Evolutionary conservation across 768 basidiomycete species (phyloP), one percentile per base, ranked within the genome.

Genomic region (Hericium erinaceus): DNA sequence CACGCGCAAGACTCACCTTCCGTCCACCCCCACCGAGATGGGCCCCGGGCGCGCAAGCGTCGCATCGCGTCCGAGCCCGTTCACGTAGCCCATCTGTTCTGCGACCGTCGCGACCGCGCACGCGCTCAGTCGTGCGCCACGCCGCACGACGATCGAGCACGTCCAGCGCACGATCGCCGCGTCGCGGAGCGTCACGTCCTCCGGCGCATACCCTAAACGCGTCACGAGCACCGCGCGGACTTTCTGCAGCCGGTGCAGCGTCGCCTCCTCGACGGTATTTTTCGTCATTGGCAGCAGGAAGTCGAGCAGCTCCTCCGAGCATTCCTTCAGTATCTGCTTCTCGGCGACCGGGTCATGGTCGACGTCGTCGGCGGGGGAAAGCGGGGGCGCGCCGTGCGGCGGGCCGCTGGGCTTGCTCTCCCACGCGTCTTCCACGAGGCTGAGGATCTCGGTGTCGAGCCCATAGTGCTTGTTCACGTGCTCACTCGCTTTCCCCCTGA

Each of bases 361-460:
- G 20, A 24, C 12, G 13, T 37, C 52, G 13, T 26, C 22, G 6
- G 18, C 40, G 18, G 41, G 4, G 28, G 37, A 40, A n/a, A 44
- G 44, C 18, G 20, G 16, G 16, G 28, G 22, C 7, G 28, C 16
- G 4, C 33, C 58, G 13, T 38, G 22, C n/a, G 20, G 3, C 12
- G 39, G n/a, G 12, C 10, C 12, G 9, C 20, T 13, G 60, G 58
- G 73, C 38, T 61, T 72, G 10, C 77, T 78, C 56, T 78, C 76
- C 88, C 88, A 91, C 16, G 87, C 86, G 55, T 77, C 80, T 69
- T 93, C 92, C 48, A 94, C 76, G 39, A 80, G 82, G 51, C 89
- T 93, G 77, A 97, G 82, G 57, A 95, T 77, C n/a, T 93, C 91
- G 0, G 95, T 91, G 72, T 99, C 97, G 58, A 98, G 74, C 1